Conservation (phyloP, 2,329 filamentous ascomycete genomes). For the Trichoderma arundinaceum region DNA sequence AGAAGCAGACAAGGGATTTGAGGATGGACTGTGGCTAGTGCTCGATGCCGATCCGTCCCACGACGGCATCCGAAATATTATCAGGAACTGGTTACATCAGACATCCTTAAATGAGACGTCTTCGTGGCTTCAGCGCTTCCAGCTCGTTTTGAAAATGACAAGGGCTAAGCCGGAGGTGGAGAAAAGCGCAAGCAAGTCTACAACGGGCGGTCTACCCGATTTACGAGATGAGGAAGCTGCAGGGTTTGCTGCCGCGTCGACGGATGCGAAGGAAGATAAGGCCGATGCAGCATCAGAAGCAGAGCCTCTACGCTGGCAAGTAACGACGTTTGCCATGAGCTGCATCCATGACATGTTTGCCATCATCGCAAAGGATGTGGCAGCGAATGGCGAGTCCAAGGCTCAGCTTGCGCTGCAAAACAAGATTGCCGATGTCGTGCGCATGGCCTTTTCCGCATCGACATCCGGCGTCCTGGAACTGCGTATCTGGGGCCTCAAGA, state of each 20-base stretch:
- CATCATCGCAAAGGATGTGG: constrained; percentile 78
- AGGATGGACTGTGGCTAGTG: constrained; percentile 90
- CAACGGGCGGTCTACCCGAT: constrained; percentile 67
- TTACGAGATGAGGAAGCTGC: constrained; percentile 95
- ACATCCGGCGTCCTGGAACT: constrained; percentile 91
- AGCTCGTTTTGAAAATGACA: constrained; percentile 87
- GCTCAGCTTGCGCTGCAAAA: constrained; percentile 81
- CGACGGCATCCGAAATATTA: constrained; percentile 81
- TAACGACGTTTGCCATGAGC: constrained; percentile 89
- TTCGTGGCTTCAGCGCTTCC: constrained; percentile 87
- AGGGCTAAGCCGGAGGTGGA: constrained; percentile 68
- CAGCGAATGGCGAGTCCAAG: constrained; percentile 76
- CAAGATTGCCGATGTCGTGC: constrained; percentile 87
- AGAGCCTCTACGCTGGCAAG: constrained; percentile 93
- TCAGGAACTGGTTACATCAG: constrained; percentile 92
- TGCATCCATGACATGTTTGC: constrained; percentile 83
- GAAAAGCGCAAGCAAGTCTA: constrained; percentile 51
- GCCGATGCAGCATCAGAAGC: constrained; percentile 65
- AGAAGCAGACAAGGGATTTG: constrained; percentile 77
- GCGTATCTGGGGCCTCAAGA: constrained; percentile 87
- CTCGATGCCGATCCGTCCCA: constrained; percentile 79
- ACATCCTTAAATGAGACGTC: constrained; percentile 80
- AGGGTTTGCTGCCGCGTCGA: constrained; percentile 82
- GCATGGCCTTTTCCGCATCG: constrained; percentile 96
- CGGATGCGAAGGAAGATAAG: constrained; percentile 64